Evolutionary conservation across 495 filamentous ascomycete genomes (phyloP).

Genomic region (Trichocladium uniseriatum): DNA sequence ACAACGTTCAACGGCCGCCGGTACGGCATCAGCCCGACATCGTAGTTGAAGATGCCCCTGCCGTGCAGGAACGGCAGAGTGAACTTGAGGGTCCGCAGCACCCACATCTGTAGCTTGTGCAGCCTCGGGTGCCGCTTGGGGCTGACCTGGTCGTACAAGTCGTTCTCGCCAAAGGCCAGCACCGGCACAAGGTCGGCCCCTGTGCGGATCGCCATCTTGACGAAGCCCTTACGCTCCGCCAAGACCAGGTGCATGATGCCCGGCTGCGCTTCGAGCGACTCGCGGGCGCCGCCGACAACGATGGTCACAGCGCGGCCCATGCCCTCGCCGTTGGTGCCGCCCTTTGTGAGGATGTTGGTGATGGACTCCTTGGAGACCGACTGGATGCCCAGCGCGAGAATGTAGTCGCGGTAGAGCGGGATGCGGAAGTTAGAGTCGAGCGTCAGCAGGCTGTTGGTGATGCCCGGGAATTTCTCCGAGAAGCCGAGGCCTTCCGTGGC

Average conservation of each 20-base stretch:
- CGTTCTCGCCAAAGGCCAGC: slow-evolving; percentile 88
- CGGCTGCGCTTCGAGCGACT: slow-evolving; percentile 81
- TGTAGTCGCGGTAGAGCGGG: slow-evolving; percentile 88
- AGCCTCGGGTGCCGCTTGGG: slow-evolving; percentile 61
- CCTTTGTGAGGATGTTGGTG: slow-evolving; percentile 70
- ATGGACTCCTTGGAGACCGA: slow-evolving; percentile 88
- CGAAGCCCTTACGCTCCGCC: slow-evolving; percentile 77
- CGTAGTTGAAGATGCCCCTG: slow-evolving; percentile 91
- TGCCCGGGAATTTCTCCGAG: slow-evolving; percentile 83
- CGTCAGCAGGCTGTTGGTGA: slow-evolving; percentile 85
- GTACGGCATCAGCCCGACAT: slow-evolving; percentile 93
- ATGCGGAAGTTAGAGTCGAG: slow-evolving; percentile 91
- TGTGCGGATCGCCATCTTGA: slow-evolving; percentile 83
- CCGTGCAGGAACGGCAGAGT: slow-evolving; percentile 88
- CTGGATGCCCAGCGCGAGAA: slow-evolving; percentile 72
- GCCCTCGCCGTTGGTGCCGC: slow-evolving; percentile 69
- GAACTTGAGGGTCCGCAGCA: slow-evolving; percentile 83
- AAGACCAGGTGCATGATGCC: slow-evolving; percentile 64
- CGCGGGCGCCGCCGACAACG: slow-evolving; percentile 84
- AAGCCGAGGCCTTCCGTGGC: slow-evolving; percentile 88
- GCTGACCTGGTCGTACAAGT: slow-evolving; percentile 82
- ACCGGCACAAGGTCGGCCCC: slow-evolving; percentile 90
- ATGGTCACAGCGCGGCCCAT: slow-evolving; percentile 96
- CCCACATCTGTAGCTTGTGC: slow-evolving; percentile 64
- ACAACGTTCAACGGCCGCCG: slow-evolving; percentile 79